Evolutionary conservation across 2,329 filamentous ascomycete species (phyloP), one percentile per base, ranked within the genome.

Genomic region (Xenoacremonium recifei): DNA sequence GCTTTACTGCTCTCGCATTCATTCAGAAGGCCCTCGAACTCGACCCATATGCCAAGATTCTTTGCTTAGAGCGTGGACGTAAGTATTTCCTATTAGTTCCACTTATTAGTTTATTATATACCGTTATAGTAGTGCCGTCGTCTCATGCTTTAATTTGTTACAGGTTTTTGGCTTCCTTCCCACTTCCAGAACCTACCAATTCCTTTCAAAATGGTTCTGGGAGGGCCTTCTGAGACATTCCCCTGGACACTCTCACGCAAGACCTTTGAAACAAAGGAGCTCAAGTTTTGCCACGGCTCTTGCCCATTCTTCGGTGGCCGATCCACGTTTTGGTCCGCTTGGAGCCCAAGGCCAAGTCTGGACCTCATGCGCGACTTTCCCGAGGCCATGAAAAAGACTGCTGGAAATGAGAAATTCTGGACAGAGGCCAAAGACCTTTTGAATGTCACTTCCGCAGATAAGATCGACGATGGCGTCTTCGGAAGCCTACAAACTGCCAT

Each of bases 331-430:
- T 43, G 40, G 40, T 43, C 35, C 15, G 40, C 40, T 11, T 43
- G 35, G 35, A 39, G 40, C 27, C 35, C 40, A 21, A 16, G 25
- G n/a, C 40, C 40, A 18, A 35, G 5, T 13, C 6, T n/a, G 16
- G 31, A 36, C n/a, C 39, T 41, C 39, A 41, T 41, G 39, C 39
- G 39, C 30, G 39, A 41, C 39, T 41, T 41, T 41, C 39, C 39
- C 39, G 31, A 41, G 30, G 31, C 37, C 27, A 39, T 39, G 37
- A 39, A 39, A 18, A 19, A 16, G 16, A 39, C 37, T 6, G 37
- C 37, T 12, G 6, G 29, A 12, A 23, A 39, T n/a, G 27, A 39
- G 15, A 29, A 21, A 18, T 39, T 39, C 27, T 39, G 37, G 37
- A 31, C 19, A 32, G 37, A 39, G 11, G 37, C 37, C 23, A 21